These are phyloP conservation scores for Trichoderma aggressivum DNA, from an alignment of 2,329 filamentous ascomycete genomes.

Conservation along the genomic window DNA sequence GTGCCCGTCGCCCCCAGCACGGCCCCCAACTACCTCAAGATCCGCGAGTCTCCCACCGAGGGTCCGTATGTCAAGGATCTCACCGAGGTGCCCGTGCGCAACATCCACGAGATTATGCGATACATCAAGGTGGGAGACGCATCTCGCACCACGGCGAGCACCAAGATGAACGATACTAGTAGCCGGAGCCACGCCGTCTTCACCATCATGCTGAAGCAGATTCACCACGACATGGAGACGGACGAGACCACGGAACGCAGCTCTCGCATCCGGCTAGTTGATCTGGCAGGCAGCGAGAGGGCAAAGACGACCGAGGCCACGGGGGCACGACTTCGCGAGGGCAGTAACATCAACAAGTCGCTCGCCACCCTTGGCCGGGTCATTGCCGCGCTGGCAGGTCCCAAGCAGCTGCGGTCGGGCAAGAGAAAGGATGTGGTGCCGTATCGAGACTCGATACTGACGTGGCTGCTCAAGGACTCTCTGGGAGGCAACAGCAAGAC, in stretches of 20 bases:
- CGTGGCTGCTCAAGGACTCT: slow-evolving; percentile 90
- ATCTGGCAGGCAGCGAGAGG: slow-evolving; percentile 90
- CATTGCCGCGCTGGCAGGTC: slow-evolving; percentile 81
- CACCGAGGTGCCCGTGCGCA: slow-evolving; percentile 87
- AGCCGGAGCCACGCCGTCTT: slow-evolving; percentile 96
- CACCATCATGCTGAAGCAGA: slow-evolving; percentile 96
- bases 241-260: slow-evolving; percentile 96
- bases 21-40: slow-evolving; percentile 89
- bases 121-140: slow-evolving; percentile 88
- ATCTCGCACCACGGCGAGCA: slow-evolving; percentile 85
- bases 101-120: slow-evolving; percentile 79
- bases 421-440: slow-evolving; percentile 70
- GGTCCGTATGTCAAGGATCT: slow-evolving; percentile 96
- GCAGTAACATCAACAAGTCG: slow-evolving; percentile 98
- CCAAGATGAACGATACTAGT: slow-evolving; percentile 99
- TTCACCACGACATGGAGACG: slow-evolving; percentile 94
- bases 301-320: slow-evolving; percentile 96
- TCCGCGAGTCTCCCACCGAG: slow-evolving; percentile 90
- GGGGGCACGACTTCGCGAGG: slow-evolving; percentile 83
- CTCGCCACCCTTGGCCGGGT: slow-evolving; percentile 92
- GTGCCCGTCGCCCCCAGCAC: slow-evolving; percentile 68
- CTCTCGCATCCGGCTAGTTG: slow-evolving; percentile 89
- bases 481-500: slow-evolving; percentile 97
- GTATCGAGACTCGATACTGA: slow-evolving; percentile 83
- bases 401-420: slow-evolving; percentile 55